Evolutionary conservation across 805 yeast genomes (phyloP), one percentile per base, ranked within the genome.

Genomic region (Lachancea cidri): DNA sequence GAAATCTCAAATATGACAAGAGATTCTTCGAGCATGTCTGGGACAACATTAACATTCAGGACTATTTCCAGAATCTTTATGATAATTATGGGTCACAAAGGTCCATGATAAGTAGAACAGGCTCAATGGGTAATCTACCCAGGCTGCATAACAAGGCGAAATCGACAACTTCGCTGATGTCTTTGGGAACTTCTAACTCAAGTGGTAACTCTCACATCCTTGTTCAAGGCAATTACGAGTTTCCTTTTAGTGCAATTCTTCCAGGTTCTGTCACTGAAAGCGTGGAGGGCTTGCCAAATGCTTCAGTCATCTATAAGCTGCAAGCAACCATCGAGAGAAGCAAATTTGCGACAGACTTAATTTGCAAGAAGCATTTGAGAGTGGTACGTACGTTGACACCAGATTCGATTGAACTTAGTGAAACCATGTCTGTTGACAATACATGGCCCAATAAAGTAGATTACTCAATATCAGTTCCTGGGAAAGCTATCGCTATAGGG

Each of bases 401-500:
- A 0, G 98, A 91, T 60, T 76, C 94, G 1, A 75, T 85, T 3
- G 98, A 93, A 54, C 69, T 88, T 17, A 74, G 94, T 0, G 97
- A 91, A 61, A 86, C 98, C 0, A 85, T 89, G 52, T 86, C 95
- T 0, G 94, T 91, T 24, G 96, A 88, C 57, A 91, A 91, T 59
- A 81, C 89, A 1, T 91, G 98, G 98, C 97, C 98, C 2, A 70
- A 79, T 35, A 93, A 93, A 58, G 86, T 91, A 24, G 97, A 91
- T 55, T 91, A 91, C 60, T 76, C 87, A 2, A 78, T 93, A 44
- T 83, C 86, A 39, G 80, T 86, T 4, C 97, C 98, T 0, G 72
- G 86, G 18, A 82, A 86, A 54, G 95, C 97, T 0, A 75, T 87
- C 17, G 94, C 98, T 0, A 81, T 93, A 33, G 98, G 98, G 1